These are phyloP conservation scores for Carallia brachiata DNA, from an alignment of 345 rosid species.

Conservation along the genomic window DNA sequence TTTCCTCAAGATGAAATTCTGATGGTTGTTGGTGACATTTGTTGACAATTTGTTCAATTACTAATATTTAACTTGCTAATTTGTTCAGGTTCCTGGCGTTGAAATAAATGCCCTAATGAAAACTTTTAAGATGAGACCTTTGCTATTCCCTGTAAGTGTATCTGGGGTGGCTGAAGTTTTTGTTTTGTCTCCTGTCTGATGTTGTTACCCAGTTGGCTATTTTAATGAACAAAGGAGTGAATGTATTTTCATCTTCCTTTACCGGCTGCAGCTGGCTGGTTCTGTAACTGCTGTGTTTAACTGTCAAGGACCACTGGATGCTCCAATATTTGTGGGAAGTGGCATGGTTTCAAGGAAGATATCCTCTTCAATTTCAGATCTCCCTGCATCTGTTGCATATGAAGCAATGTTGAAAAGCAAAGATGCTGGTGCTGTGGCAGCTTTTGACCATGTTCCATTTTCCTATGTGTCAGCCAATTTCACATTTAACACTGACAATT, in stretches of 20 bases:
- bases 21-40: not conserved
- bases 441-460: slow-evolving; percentile 95
- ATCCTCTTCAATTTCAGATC: slow-evolving; percentile 56
- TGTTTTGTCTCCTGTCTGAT: not conserved
- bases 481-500: slow-evolving; percentile 89
- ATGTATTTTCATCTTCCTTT: slow-evolving; percentile 20
- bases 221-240: not conserved
- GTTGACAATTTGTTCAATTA: not conserved
- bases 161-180: slow-evolving; percentile 3
- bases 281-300: slow-evolving; percentile 94
- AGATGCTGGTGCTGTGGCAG: slow-evolving; percentile 98
- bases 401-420: slow-evolving; percentile 86
- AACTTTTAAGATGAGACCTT: slow-evolving; percentile 89
- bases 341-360: slow-evolving; percentile 92
- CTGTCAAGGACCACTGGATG: slow-evolving; percentile 97
- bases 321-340: slow-evolving; percentile 96
- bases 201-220: no score
- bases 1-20: not conserved
- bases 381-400: slow-evolving; percentile 71
- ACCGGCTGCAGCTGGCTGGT: slow-evolving; percentile 83
- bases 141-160: slow-evolving; percentile 70
- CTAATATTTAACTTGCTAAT: slow-evolving; percentile 10
- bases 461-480: slow-evolving; percentile 96
- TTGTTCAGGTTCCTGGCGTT: slow-evolving; percentile 76
- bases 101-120: slow-evolving; percentile 91